Evolutionary conservation across 306 rosid species (phyloP).

Genomic region (Fagus crenata): DNA sequence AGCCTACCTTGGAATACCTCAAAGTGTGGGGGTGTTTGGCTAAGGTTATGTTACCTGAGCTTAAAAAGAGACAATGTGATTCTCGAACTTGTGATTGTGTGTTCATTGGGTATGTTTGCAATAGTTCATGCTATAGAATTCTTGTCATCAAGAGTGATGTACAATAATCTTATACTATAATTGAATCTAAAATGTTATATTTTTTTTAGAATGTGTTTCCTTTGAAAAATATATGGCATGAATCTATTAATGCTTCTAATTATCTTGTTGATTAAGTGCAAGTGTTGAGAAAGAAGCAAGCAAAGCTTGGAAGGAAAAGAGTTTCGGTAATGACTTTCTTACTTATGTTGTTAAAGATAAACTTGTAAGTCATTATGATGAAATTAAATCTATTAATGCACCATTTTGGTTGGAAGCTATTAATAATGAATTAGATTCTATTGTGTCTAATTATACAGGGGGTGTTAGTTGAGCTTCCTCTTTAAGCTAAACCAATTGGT

Average conservation of each 20-base stretch:
- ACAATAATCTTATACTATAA: too few relatives aligned
- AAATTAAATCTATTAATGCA: neutral
- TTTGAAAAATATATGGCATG: neutral
- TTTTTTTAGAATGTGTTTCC: neutral
- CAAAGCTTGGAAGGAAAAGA: neutral
- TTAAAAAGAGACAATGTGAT: too few relatives aligned
- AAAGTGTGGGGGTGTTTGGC: too few relatives aligned
- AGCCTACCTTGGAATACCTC: too few relatives aligned
- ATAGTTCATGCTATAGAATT: neutral
- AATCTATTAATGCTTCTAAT: neutral
- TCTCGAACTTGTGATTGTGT: neutral
- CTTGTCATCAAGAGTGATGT: neutral
- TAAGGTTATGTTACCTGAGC: too few relatives aligned
- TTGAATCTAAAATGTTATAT: neutral
- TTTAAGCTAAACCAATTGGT: too few relatives aligned
- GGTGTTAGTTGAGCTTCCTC: too few relatives aligned
- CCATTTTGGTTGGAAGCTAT: neutral
- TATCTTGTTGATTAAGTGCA: neutral
- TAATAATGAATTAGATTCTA: neutral
- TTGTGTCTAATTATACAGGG: too few relatives aligned
- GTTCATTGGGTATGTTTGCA: neutral
- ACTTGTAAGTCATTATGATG: neutral
- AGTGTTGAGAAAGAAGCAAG: neutral
- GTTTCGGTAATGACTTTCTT: neutral
- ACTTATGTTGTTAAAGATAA: neutral